Conservation (phyloP, 768 basidiomycete genomes). For the Tylopilus intermedius region DNA sequence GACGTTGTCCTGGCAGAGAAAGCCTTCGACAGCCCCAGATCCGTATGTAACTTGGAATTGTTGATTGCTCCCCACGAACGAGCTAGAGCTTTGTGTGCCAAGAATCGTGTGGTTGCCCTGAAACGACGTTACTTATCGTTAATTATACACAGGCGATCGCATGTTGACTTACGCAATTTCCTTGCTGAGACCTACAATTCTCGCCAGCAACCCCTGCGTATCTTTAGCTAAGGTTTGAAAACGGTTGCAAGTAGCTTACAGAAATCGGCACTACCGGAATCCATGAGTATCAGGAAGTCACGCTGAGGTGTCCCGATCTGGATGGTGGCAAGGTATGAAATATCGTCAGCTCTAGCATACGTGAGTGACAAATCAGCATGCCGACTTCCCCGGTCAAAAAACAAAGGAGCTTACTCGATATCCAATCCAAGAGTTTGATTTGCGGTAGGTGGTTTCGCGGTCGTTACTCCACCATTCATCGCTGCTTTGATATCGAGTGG, state of each 20-base stretch:
- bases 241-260: constrained; percentile 29
- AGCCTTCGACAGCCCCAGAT: constrained; percentile 62
- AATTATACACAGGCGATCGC: background rate
- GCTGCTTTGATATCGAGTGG: constrained; percentile 35
- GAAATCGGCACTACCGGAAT: constrained; percentile 65
- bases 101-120: constrained; percentile 66
- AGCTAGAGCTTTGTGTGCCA: constrained; percentile 53
- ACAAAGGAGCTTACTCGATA: constrained; percentile 51
- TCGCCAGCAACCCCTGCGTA: constrained; percentile 47
- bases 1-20: constrained; percentile 59
- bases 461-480: constrained; percentile 36
- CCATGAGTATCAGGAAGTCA: constrained; percentile 58
- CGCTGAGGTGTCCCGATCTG: constrained; percentile 64
- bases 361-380: constrained; percentile 1
- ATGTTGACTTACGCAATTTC: constrained; percentile 36
- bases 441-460: constrained; percentile 37
- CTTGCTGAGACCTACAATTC: constrained; percentile 42
- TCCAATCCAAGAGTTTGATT: constrained; percentile 59
- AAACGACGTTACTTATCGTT: constrained; percentile 15
- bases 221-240: background rate
- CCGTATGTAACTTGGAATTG: constrained; percentile 65
- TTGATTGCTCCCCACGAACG: constrained; percentile 50
- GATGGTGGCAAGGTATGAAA: constrained; percentile 54
- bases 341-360: constrained; percentile 41
- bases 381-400: background rate